phyloP scores from a whole-genome alignment of 2,329 filamentous ascomycete genomes.

The Arthrobotrys pseudoclavata region DNA sequence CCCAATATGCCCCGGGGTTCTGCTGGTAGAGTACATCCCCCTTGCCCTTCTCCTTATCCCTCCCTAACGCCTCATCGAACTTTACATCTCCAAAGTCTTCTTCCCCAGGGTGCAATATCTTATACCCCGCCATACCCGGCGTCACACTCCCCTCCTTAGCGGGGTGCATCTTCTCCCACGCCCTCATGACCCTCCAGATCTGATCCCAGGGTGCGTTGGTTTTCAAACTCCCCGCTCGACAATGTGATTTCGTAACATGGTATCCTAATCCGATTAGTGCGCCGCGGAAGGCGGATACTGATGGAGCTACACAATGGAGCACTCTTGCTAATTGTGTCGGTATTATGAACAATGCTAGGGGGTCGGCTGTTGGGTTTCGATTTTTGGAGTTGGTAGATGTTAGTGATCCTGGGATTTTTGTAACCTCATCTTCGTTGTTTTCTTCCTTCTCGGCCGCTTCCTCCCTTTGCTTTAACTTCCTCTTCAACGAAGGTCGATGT shows the following conservation, averaged over 20 bases:
- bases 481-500: constrained; percentile 27
- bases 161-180: constrained; percentile 86
- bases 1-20: constrained; percentile 94
- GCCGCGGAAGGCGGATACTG: constrained; percentile 83
- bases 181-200: constrained; percentile 92
- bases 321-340: constrained; percentile 80
- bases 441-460: constrained; percentile 4
- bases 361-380: constrained; percentile 69
- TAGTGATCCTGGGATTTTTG: neutral
- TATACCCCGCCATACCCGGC: constrained; percentile 78
- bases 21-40: constrained; percentile 84
- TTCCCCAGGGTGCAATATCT: constrained; percentile 69
- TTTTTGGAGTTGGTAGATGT: neutral
- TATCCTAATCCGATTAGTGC: constrained; percentile 86
- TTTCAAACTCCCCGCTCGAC: constrained; percentile 89
- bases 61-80: constrained; percentile 85
- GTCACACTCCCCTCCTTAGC: constrained; percentile 80
- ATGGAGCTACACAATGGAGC: constrained; percentile 82
- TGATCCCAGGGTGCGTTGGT: constrained; percentile 91
- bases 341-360: constrained; percentile 81
- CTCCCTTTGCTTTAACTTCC: constrained; percentile 30
- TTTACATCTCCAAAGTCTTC: constrained; percentile 71
- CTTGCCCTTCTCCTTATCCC: constrained; percentile 75
- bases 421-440: neutral
- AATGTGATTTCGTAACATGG: constrained; percentile 85